Evolutionary conservation across 768 basidiomycete genomes (phyloP), one percentile per base, ranked within the genome.

Genomic region (Lactifluus pinguis): DNA sequence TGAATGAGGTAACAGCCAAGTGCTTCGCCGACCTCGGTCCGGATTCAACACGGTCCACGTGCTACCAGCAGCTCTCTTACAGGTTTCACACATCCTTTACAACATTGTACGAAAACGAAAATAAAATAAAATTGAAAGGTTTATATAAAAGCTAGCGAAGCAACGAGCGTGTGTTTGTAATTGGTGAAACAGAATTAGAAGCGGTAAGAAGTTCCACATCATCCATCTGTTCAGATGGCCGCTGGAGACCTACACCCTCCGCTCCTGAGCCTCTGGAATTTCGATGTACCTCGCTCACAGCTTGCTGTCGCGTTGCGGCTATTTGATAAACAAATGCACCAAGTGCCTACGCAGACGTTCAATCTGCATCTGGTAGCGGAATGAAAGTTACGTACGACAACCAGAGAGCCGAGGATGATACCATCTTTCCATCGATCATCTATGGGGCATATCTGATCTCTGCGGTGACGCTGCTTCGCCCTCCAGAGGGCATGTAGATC

Each of bases 361-460:
- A 21, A 25, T 34, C 49, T 13, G 19, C 34, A 19, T 11, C 3
- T n/a, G 10, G 14, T 15, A 49, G 15, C 45, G 30, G 41, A 48
- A 50, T 50, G 55, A 49, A n/a, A 60, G 14, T 29, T 45, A 65
- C 63, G 53, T 65, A 87, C 87, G 38, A 80, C 65, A 25, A 83
- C 54, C 3, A 84, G 75, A 8, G 79, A 79, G n/a, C 76, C 76
- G 7, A 87, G 49, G 53, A 89, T 80, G 14, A 84, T 61, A 42
- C 78, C 72, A 67, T 88, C 87, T 69, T 85, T 87, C 83, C 83
- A 85, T 34, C 79, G 75, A 50, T 89, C 87, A 64, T 87, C 84
- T 17, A 71, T 64, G 38, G 79, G 81, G 2, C 79, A 73, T 67
- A 83, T 77, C 29, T 82, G 72, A 68, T 78, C 73, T 63, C 69